These are phyloP conservation scores for Jackrogersella minutella DNA, from an alignment of 495 filamentous ascomycete species.

Conservation along the genomic window DNA sequence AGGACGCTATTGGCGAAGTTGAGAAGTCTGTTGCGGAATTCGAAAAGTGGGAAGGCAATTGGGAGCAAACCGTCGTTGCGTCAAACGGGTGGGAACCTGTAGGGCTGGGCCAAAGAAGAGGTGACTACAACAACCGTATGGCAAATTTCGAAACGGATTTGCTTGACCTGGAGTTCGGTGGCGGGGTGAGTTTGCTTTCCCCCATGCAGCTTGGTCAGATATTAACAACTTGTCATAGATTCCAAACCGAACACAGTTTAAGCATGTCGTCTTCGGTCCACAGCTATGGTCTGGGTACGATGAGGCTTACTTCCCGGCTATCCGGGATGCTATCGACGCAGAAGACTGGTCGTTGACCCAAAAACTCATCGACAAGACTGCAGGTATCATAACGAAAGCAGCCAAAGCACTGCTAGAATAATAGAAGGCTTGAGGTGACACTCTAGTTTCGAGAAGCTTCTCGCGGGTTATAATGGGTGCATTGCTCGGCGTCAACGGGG, in stretches of 20 bases:
- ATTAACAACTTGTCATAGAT: constrained; percentile 59
- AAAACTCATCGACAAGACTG: constrained; percentile 74
- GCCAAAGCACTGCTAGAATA: constrained; percentile 60
- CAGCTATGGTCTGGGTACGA: constrained; percentile 80
- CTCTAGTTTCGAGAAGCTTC: not conserved
- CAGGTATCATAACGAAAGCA: constrained; percentile 71
- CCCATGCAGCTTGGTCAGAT: not conserved
- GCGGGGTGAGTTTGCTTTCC: constrained; percentile 67
- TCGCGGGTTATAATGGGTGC: constrained; percentile 22
- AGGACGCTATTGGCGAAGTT: constrained; percentile 67
- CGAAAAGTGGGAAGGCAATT: constrained; percentile 71
- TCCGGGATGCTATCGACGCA: constrained; percentile 79
- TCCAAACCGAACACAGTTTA: constrained; percentile 90
- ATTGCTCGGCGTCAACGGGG: constrained; percentile 35
- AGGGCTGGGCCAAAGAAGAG: constrained; percentile 66
- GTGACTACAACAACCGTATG: constrained; percentile 76
- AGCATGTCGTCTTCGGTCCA: constrained; percentile 89
- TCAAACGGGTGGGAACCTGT: constrained; percentile 75
- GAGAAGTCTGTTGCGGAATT: constrained; percentile 68
- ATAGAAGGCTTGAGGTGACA: not conserved
- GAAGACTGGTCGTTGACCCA: constrained; percentile 76
- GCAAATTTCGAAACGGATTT: constrained; percentile 83
- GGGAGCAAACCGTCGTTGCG: constrained; percentile 73
- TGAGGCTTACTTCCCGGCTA: constrained; percentile 80
- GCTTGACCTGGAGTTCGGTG: constrained; percentile 72